These are phyloP conservation scores for Malassezia cuniculi DNA, from an alignment of 1,284 basidiomycete species.

Conservation along the genomic window DNA sequence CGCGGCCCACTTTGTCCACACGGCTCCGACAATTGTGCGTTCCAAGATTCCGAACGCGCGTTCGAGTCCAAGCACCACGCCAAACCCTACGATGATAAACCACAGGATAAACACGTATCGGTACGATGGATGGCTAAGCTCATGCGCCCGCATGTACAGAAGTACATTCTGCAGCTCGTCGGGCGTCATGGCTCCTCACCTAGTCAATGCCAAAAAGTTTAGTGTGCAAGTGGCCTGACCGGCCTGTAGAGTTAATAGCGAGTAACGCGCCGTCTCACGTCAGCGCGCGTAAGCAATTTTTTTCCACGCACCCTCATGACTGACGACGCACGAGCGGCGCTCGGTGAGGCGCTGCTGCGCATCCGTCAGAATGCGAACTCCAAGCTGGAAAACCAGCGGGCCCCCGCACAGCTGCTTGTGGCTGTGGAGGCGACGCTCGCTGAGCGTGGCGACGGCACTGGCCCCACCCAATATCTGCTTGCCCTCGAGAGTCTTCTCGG, in stretches of 20 bases:
- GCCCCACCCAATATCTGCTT: conserved; percentile 46
- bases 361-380: conserved; percentile 77
- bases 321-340: conserved; percentile 5
- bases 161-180: too few species aligned
- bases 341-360: conserved; percentile 50
- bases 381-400: conserved; percentile 69
- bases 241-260: too few species aligned
- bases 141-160: conserved; percentile 45
- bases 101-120: conserved; percentile 47
- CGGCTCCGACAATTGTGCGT: conserved; percentile 27
- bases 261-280: too few species aligned
- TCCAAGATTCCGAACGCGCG: conserved; percentile 38
- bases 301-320: neutral
- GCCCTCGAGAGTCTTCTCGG: conserved; percentile 36
- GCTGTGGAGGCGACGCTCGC: conserved; percentile 79
- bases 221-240: too few species aligned
- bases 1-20: conserved; percentile 35
- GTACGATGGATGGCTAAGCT: conserved; percentile 45
- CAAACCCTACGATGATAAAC: conserved; percentile 39
- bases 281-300: too few species aligned
- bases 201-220: too few species aligned
- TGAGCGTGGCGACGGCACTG: conserved; percentile 57
- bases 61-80: conserved; percentile 35
- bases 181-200: too few species aligned
- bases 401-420: conserved; percentile 72